A percentile compares a stretch with the other conserved stretches of the same genome.
Conservation (phyloP, 306 rosid genomes). For the Cucumis cinereus region DNA sequence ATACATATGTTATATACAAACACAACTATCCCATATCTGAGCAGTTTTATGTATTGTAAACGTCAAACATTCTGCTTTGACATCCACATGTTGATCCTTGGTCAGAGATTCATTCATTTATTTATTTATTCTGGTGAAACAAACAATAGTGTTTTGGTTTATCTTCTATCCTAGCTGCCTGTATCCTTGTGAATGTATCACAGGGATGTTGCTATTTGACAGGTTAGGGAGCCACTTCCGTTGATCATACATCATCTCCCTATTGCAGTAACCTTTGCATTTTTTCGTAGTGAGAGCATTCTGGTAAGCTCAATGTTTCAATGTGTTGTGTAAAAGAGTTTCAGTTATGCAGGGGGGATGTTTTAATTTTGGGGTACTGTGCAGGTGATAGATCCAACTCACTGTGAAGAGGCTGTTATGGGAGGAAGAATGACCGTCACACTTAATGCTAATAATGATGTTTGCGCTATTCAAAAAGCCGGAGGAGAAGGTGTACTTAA, state of each 20-base stretch:
- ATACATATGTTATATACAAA: neutral
- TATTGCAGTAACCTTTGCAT: conserved; percentile 80
- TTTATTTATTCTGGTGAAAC: neutral
- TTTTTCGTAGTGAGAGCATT: conserved; percentile 51
- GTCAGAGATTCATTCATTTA: neutral
- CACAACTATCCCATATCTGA: neutral
- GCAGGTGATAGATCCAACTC: conserved; percentile 84
- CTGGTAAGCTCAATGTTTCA: conserved; percentile 30
- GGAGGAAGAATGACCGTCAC: conserved; percentile 89
- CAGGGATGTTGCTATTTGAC: conserved; percentile 18
- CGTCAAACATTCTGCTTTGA: neutral
- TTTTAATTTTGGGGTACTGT: conserved; percentile 8
- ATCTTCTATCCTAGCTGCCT: neutral
- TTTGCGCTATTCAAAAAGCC: conserved; percentile 88
- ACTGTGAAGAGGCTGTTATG: conserved; percentile 80
- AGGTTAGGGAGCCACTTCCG: conserved; percentile 81
- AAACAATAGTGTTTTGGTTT: neutral
- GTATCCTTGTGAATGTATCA: neutral
- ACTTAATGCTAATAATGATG: conserved; percentile 66
- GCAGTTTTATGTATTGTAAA: neutral
- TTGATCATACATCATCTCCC: conserved; percentile 88
- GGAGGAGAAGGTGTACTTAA: conserved; percentile 70
- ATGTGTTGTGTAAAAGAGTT: conserved; percentile 2
- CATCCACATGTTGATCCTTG: neutral
- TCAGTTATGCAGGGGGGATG: neutral